Evolutionary conservation across 2,329 filamentous ascomycete species (phyloP), one percentile per base, ranked within the genome.

Genomic region (Fusarium coffeatum): DNA sequence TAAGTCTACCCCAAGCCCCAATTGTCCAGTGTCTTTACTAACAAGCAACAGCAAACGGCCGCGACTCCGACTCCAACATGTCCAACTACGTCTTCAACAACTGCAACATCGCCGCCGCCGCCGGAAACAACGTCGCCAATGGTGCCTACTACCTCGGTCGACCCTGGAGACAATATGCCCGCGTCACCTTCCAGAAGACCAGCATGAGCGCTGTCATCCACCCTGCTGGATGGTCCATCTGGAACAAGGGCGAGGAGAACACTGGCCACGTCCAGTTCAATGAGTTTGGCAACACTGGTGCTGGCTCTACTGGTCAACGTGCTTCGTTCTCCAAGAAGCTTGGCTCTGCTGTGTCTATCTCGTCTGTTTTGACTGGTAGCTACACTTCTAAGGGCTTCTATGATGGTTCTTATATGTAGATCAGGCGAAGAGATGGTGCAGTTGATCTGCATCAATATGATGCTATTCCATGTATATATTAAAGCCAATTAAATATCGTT

Each of bases 221-320:
- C 71, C 63, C 81, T 3, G 84, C 84, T 0, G 89, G 89, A 1
- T 91, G 89, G 89, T 76, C 72, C 4, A 74, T 80, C 28, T 91
- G 89, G 89, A 83, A 83, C 60, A 78, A 70, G 3, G 80, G 79
- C 5, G 80, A 84, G 45, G 74, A 81, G n/a, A 81, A 83, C 37
- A 88, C 86, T 2, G 81, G 80, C 34, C 78, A 86, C 45, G 85
- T 90, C 2, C 77, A 80, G 27, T 90, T 87, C 66, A 86, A 79
- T 12, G 89, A 91, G 80, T 90, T 86, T 73, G 78, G 71, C 22
- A 91, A 91, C 77, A 83, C 83, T 2, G 89, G 89, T 2, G 75
- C 79, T 32, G 89, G 89, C 4, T 81, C 88, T 4, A 88, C 86
- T 12, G 80, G 78, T 40, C 83, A 81, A 58, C 69, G 72, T 4